Evolutionary conservation across 306 rosid genomes (phyloP), one percentile per base, ranked within the genome.

Genomic region (Vigna mungo): DNA sequence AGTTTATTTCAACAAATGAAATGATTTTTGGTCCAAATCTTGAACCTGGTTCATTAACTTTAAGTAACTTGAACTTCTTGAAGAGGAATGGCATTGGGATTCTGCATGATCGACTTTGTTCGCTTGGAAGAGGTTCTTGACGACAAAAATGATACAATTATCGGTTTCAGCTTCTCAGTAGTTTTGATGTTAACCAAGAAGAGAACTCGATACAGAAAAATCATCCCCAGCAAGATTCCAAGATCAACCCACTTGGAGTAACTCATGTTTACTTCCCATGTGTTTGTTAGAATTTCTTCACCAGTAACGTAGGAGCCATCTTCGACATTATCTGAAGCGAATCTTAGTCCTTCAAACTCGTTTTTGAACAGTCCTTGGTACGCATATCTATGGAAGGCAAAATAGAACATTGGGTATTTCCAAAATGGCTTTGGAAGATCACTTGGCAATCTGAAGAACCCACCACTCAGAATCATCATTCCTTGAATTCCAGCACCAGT

Each of bases 241-340:
- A 90, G 84, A 85, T 92, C 89, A 68, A 90, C 89, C 92, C 97
- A 92, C 81, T 90, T 90, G 2, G 97, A 90, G 52, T 83, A 84
- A 48, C 86, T 68, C 91, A 68, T 80, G 12, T 88, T 61, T 0
- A 80, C 85, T 72, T 88, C 81, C 82, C 77, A 88, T 8, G 0
- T 58, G 7, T 17, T 63, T 67, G 74, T 84, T 55, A 92, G 12
- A 71, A 92, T 82, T 27, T 80, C 34, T 14, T 92, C 90, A 14
- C 96, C 97, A 9, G 47, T 63, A 17, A 80, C 6, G 62, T 52
- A 44, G 3, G 79, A 32, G 9, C 55, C 80, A 25, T 41, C 80
- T 16, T 7, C 7, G 14, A 2, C 10, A 49, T 27, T 69, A 39
- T 17, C 75, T 21, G 36, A 12, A 14, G 16, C 66, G 71, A 85